Evolutionary conservation across 2,329 filamentous ascomycete species (phyloP).

Genomic region (Sclerotinia nivalis): DNA sequence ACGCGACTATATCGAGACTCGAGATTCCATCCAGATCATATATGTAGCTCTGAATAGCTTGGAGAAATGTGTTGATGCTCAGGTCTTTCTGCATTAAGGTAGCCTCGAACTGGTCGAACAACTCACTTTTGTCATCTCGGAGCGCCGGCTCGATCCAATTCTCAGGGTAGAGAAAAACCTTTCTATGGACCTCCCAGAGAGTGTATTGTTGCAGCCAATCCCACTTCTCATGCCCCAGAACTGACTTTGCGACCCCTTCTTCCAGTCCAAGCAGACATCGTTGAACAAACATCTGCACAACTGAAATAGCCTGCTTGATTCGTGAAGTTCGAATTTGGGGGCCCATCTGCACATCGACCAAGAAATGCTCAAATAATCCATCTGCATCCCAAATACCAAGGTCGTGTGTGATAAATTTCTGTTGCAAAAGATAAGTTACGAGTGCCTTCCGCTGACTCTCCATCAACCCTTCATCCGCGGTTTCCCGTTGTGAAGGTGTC

Average conservation of each 20-base stretch:
- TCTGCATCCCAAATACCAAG: constrained; percentile 31
- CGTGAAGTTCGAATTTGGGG: constrained; percentile 38
- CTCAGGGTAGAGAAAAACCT: constrained; percentile 42
- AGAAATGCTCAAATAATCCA: constrained; percentile 39
- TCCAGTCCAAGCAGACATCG: constrained; percentile 41
- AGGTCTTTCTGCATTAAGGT: not conserved
- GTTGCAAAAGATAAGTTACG: not conserved
- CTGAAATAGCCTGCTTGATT: constrained; percentile 41
- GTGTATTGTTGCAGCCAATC: constrained; percentile 36
- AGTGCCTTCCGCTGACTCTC: not conserved
- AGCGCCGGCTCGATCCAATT: constrained; percentile 41
- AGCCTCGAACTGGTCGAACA: constrained; percentile 35
- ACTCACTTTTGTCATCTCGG: constrained; percentile 40
- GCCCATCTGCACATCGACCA: constrained; percentile 42
- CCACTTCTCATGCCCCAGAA: constrained; percentile 29
- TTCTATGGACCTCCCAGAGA: constrained; percentile 40
- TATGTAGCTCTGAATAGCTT: not conserved
- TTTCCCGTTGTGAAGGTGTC: not conserved
- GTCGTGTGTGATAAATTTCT: not conserved
- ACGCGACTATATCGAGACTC: not conserved
- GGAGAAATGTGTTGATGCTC: not conserved
- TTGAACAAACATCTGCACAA: constrained; percentile 41
- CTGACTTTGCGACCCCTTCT: not conserved
- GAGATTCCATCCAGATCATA: not conserved
- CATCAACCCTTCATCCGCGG: not conserved